Evolutionary conservation across 2,329 filamentous ascomycete species (phyloP), one percentile per base, ranked within the genome.

Genomic region (Aspergillus pseudoviridinutans): DNA sequence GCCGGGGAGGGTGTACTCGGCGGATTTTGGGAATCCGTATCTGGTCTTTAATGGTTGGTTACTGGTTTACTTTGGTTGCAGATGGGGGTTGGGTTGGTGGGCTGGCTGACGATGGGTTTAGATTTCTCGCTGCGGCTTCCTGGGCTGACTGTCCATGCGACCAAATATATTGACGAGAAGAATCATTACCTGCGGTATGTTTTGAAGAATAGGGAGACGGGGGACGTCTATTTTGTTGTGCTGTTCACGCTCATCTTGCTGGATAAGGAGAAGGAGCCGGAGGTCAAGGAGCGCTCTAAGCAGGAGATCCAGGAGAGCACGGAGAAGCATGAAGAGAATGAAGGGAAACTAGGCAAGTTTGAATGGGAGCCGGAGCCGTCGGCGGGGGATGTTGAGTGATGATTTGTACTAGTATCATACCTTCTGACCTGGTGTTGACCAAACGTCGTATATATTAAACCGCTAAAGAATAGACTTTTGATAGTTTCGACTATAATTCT

Each of bases 101-200:
- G 42, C 44, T 38, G 17, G 7, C 49, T 52, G 24, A 53, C 50
- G 20, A n/a, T 12, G 3, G 41, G 2, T 4, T 56, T 56, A 72
- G 70, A 74, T 64, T 75, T 79, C 54, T 71, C 73, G 2, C 65
- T 77, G 17, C 71, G 71, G 10, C 60, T 77, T 25, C 74, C 72
- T 27, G 71, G 74, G 1, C 73, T 76, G 54, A 62, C 59, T 17
- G 61, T 75, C 49, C 73, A 71, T 56, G 66, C 75, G 50, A 62
- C 68, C 44, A 68, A 73, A 50, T 75, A 76, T 56, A 72, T 79
- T n/a, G 70, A 77, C 67, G 82, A 84, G 71, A 90, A 89, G 80
- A 88, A 90, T 79, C 90, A 95, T 77, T 82, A 87, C 65, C 84
- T 95, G 77, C 92, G 92, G 83, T 97, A 97, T 76, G 91, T 95